Conservation (phyloP, 192 early-diverging fungal genomes). For the Chytriomyces sp. region DNA sequence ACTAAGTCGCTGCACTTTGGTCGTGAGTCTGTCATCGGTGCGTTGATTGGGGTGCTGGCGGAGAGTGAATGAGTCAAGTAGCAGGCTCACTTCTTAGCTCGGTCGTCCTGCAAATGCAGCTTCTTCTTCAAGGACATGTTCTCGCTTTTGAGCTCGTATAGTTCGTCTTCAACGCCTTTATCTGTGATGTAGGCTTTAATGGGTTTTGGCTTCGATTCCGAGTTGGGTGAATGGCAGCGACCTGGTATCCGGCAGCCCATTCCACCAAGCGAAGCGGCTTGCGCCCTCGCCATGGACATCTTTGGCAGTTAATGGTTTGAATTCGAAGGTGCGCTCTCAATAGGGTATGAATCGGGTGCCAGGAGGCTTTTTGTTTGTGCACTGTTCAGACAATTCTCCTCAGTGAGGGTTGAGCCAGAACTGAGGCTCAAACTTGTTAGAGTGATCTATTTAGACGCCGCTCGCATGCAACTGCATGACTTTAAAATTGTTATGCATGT, state of each 20-base stretch:
- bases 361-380: no score
- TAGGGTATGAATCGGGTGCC: no score
- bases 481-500: no score
- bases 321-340: no score
- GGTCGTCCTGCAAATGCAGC: conserved; percentile 51
- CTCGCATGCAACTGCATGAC: no score
- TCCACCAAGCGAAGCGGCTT: background rate
- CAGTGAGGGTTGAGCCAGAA: no score
- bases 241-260: background rate
- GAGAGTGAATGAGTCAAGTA: background rate
- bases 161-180: conserved; percentile 20
- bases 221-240: background rate
- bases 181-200: background rate
- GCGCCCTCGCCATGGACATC: conserved; percentile 10
- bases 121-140: conserved; percentile 53
- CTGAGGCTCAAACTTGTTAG: no score
- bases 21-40: conserved; percentile 46
- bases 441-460: no score
- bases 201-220: background rate
- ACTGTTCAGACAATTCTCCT: no score
- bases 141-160: conserved; percentile 43
- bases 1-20: conserved; percentile 49
- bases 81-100: conserved; percentile 43
- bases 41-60: no score
- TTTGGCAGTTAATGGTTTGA: background rate